Evolutionary conservation across 2,329 filamentous ascomycete species (phyloP).

Genomic region (Fusarium heterosporum): DNA sequence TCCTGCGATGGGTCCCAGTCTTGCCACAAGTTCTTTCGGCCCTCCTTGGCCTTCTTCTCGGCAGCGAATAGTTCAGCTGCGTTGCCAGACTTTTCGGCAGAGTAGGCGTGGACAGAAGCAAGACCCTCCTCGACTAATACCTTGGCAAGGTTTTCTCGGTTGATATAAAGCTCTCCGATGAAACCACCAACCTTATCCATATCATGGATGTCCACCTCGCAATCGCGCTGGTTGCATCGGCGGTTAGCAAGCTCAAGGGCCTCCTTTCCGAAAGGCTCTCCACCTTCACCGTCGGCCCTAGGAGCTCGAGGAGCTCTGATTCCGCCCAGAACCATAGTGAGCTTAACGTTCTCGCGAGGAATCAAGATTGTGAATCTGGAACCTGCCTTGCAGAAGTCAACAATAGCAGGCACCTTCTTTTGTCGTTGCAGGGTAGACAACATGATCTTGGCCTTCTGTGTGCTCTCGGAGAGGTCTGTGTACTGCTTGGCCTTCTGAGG

Average conservation of each 20-base stretch:
- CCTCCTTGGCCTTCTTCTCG: slow-evolving; percentile 90
- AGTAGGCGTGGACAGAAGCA: slow-evolving; percentile 92
- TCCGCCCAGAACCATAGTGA: slow-evolving; percentile 93
- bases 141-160: slow-evolving; percentile 96
- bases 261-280: slow-evolving; percentile 95
- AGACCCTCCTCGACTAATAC: slow-evolving; percentile 92
- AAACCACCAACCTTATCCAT: slow-evolving; percentile 98
- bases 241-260: slow-evolving; percentile 91
- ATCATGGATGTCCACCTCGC: slow-evolving; percentile 94
- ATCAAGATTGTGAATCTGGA: slow-evolving; percentile 93
- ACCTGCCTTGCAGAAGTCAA: slow-evolving; percentile 98
- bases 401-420: slow-evolving; percentile 90
- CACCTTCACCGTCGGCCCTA: slow-evolving; percentile 77
- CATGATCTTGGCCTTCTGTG: slow-evolving; percentile 96
- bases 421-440: slow-evolving; percentile 88
- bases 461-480: slow-evolving; percentile 88
- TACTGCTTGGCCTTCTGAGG: slow-evolving; percentile 84
- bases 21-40: slow-evolving; percentile 88
- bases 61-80: slow-evolving; percentile 87
- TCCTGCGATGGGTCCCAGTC: slow-evolving; percentile 94
- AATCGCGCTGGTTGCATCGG: slow-evolving; percentile 91
- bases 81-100: slow-evolving; percentile 94
- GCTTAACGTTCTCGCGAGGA: slow-evolving; percentile 91
- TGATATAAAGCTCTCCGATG: slow-evolving; percentile 93
- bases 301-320: slow-evolving; percentile 92